Base-by-base conservation (phyloP, 2,329 filamentous ascomycete species). In the Botryotinia globosa region DNA sequence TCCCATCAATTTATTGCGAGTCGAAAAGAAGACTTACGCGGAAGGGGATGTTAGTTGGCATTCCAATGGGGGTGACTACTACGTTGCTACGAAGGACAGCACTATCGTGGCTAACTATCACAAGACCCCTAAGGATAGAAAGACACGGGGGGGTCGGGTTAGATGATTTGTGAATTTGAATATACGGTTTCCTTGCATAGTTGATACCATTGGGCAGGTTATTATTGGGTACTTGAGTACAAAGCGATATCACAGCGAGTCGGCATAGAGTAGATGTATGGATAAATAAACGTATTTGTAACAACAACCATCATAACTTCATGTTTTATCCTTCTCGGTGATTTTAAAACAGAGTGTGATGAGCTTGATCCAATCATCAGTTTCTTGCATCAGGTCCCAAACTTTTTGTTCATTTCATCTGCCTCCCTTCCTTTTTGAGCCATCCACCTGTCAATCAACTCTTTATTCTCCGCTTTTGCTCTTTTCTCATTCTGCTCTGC, bases 361-460 rank as follows among this genome's bases (percentile, higher is more conserved):
- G 4, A n/a, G 34, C 34, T 42, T 67, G 48, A 29, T 29, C 42
- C 34, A 63, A 62, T 37, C 14, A 18, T 58, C 7, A 32, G 20
- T n/a, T 29, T 20, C 37, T 34, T 37, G 14, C 37, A 66, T 67
- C 32, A 72, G 22, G 39, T 72, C 54, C 54, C 84, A 84, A 73
- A 84, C 82, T 68, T 86, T 81, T 75, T 77, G 79, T 98, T 98
- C 91, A 97, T 94, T 75, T 89, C 90, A 72, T 96, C 92, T 18
- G 93, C 95, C 83, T 98, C 94, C 80, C 91, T 88, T 6, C 90
- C 91, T 88, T 96, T 96, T 75, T 91, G 87, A 80, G 89, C 90
- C 92, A 98, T 94, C 94, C 94, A 98, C 71, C 96, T 87, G 81
- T 94, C 91, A 70, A 98, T 90, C 72, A 99, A 85, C 77, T 97